These are phyloP conservation scores for Botrytis cinerea DNA, from an alignment of 2,329 filamentous ascomycete species.

Conservation along the genomic window DNA sequence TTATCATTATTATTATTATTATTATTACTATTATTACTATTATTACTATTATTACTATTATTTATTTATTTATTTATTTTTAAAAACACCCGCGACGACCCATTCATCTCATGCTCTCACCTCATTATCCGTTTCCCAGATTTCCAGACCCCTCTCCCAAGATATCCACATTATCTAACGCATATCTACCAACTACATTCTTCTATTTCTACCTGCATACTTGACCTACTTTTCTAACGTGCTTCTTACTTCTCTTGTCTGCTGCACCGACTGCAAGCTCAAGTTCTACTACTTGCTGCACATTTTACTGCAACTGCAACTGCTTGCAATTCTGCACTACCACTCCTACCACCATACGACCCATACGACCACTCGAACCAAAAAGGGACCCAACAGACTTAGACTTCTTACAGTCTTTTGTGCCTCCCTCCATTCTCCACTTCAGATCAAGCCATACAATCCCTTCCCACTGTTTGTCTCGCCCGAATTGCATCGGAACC, in stretches of 20 bases:
- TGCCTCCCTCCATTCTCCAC: conserved; percentile 24
- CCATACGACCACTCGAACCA: conserved; percentile 21
- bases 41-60: not conserved
- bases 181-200: conserved; percentile 20
- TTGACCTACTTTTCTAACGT: conserved; percentile 12
- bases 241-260: conserved; percentile 13
- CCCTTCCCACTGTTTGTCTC: conserved; percentile 23
- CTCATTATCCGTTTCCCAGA: conserved; percentile 14
- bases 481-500: conserved; percentile 23
- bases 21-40: not conserved
- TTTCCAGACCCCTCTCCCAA: conserved; percentile 18
- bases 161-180: conserved; percentile 16
- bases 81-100: not conserved
- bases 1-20: not conserved
- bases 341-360: conserved; percentile 22
- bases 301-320: conserved; percentile 7
- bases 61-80: not conserved
- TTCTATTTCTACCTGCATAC: conserved; percentile 18
- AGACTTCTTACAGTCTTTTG: conserved; percentile 22
- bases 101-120: conserved; percentile 14
- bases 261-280: conserved; percentile 15
- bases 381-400: conserved; percentile 19
- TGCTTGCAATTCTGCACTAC: conserved; percentile 21
- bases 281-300: conserved; percentile 19
- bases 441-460: conserved; percentile 21